Percentiles rank a stretch among this genome's conserved stretches.
These are phyloP conservation scores for Vaccinium macrocarpon DNA, from an alignment of 148 eudicot genomes.

Conservation along the genomic window DNA sequence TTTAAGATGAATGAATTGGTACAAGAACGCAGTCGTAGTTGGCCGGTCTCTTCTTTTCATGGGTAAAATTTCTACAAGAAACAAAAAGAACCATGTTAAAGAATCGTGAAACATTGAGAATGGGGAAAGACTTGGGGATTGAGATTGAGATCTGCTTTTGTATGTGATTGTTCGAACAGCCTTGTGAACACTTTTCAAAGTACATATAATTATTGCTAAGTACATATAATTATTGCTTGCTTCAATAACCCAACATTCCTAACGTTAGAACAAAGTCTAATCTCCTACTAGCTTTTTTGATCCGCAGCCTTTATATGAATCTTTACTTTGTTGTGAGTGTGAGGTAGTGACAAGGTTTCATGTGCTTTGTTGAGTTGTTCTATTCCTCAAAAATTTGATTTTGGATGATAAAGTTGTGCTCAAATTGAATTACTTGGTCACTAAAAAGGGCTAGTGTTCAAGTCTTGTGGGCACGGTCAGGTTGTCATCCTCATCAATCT, in stretches of 20 bases:
- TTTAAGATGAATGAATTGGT: background rate
- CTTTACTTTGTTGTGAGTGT: background rate
- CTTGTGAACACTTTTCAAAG: constrained; percentile 24
- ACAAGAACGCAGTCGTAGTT: background rate
- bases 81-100: background rate
- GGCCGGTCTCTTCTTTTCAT: constrained; percentile 10
- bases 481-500: background rate
- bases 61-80: background rate
- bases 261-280: constrained; percentile 35
- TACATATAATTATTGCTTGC: background rate
- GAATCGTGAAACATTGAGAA: constrained; percentile 23
- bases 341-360: background rate
- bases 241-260: constrained; percentile 24
- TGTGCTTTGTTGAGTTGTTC: background rate
- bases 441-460: background rate
- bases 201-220: background rate
- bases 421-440: background rate
- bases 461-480: background rate
- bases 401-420: background rate
- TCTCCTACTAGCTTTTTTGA: constrained; percentile 15
- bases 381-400: background rate
- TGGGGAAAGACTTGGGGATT: constrained; percentile 27
- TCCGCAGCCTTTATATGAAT: constrained; percentile 8
- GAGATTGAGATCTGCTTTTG: constrained; percentile 18
- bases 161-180: constrained; percentile 21